phyloP scores from a whole-genome alignment of 2,329 filamentous ascomycete genomes.

The Sphaerulina vaccinii region DNA sequence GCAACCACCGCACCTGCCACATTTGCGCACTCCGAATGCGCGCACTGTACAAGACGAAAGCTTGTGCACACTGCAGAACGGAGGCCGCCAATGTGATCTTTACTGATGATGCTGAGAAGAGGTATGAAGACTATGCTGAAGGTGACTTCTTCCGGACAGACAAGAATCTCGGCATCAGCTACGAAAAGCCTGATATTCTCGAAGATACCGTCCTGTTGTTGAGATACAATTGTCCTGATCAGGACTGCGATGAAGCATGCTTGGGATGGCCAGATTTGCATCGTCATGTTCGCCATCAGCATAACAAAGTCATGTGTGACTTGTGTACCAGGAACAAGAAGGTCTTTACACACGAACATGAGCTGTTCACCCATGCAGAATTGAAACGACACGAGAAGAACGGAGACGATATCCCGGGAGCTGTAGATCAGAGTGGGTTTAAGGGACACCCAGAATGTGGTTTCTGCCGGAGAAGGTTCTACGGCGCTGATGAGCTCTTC shows the following conservation, averaged over 20 bases:
- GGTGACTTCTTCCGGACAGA: constrained; percentile 75
- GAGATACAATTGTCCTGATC: constrained; percentile 91
- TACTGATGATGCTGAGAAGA: constrained; percentile 78
- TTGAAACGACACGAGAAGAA: constrained; percentile 83
- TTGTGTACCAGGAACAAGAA: constrained; percentile 93
- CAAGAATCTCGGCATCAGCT: constrained; percentile 85
- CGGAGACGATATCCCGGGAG: constrained; percentile 87
- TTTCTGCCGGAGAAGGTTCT: constrained; percentile 90
- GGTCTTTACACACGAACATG: constrained; percentile 96
- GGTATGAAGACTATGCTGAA: constrained; percentile 77
- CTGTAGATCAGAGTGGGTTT: constrained; percentile 90
- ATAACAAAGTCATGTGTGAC: constrained; percentile 87
- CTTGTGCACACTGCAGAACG: constrained; percentile 91
- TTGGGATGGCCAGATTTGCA: constrained; percentile 76
- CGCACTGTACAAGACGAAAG: constrained; percentile 92
- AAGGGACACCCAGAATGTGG: constrained; percentile 92
- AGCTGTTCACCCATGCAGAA: constrained; percentile 78
- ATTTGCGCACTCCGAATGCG: constrained; percentile 90
- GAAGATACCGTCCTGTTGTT: constrained; percentile 86
- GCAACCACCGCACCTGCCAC: constrained; percentile 95
- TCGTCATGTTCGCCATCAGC: constrained; percentile 75
- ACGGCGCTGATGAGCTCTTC: constrained; percentile 93
- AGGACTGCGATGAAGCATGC: constrained; percentile 79
- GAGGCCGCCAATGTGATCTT: constrained; percentile 83
- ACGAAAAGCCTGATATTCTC: constrained; percentile 83